phyloP scores from a whole-genome alignment of 108 stramenopile genomes.

The Discostella stelligeroides region DNA sequence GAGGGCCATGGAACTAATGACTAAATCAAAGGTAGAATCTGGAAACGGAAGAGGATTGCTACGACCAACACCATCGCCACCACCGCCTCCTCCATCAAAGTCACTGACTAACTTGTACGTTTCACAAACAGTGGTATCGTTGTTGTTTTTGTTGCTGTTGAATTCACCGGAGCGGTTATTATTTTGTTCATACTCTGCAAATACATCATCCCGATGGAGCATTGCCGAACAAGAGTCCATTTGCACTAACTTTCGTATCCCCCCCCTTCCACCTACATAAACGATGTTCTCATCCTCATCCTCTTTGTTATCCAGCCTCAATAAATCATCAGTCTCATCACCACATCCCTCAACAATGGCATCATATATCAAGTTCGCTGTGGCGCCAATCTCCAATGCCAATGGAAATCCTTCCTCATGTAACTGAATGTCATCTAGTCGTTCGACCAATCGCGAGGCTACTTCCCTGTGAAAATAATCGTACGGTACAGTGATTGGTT shows the following conservation, averaged over 20 bases:
- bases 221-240: constrained; percentile 70
- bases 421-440: constrained; percentile 77
- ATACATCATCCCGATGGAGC: constrained; percentile 63
- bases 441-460: constrained; percentile 75
- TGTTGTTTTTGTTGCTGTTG: constrained; percentile 17
- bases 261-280: constrained; percentile 76
- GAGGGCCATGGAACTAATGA: constrained; percentile 82
- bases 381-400: constrained; percentile 81
- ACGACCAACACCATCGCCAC: too few relatives aligned
- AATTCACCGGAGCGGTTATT: not conserved
- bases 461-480: constrained; percentile 85
- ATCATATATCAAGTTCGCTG: constrained; percentile 63
- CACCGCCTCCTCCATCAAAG: constrained; percentile 48
- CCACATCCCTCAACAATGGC: constrained; percentile 47
- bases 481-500: constrained; percentile 40
- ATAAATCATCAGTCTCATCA: constrained; percentile 7
- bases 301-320: constrained; percentile 41
- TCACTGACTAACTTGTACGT: constrained; percentile 68
- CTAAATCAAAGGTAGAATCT: constrained; percentile 93
- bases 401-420: constrained; percentile 74
- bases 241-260: constrained; percentile 79
- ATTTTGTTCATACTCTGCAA: not conserved
- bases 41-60: constrained; percentile 71
- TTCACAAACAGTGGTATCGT: constrained; percentile 53
- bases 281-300: constrained; percentile 56